Percentiles rank a stretch among this genome's conserved stretches.
Conservation (phyloP, 805 yeast species). For the Saturnispora bothae region DNA sequence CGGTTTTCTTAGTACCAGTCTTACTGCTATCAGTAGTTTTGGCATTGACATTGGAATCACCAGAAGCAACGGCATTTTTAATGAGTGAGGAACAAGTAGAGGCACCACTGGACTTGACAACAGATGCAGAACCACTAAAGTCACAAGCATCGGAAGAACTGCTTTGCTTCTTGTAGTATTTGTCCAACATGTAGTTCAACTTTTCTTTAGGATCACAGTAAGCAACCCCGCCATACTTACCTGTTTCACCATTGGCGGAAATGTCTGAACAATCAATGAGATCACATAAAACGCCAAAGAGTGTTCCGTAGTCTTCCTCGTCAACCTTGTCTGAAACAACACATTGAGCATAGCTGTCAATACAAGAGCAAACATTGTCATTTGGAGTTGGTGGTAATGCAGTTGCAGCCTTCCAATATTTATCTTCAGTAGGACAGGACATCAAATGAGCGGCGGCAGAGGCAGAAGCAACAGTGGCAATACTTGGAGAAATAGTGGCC, state of each 20-base stretch:
- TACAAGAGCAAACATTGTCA: conserved; percentile 53
- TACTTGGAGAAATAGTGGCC: conserved; percentile 41
- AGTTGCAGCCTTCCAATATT: conserved; percentile 58
- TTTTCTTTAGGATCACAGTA: conserved; percentile 64
- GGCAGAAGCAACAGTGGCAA: conserved; percentile 28
- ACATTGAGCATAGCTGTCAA: conserved; percentile 44
- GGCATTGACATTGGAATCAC: conserved; percentile 17
- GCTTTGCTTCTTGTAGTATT: conserved; percentile 44
- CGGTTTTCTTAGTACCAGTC: conserved; percentile 14
- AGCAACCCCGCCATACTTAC: conserved; percentile 63
- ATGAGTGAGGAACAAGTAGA: conserved; percentile 40
- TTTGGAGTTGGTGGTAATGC: conserved; percentile 73
- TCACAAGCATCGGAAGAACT: conserved; percentile 47
- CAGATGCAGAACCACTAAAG: conserved; percentile 61
- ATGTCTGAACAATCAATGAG: conserved; percentile 52
- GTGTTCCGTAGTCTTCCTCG: conserved; percentile 44
- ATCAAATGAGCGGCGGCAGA: conserved; percentile 28
- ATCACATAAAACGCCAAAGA: conserved; percentile 51
- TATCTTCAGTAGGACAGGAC: conserved; percentile 40
- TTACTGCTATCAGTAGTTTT: conserved; percentile 11
- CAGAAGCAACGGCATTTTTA: conserved; percentile 13
- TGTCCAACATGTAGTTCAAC: conserved; percentile 56
- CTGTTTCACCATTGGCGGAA: conserved; percentile 47
- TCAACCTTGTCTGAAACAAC: conserved; percentile 44
- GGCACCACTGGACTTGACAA: conserved; percentile 31